Conservation (phyloP, 164 flowering plant species). For the Magnolia sinica region DNA sequence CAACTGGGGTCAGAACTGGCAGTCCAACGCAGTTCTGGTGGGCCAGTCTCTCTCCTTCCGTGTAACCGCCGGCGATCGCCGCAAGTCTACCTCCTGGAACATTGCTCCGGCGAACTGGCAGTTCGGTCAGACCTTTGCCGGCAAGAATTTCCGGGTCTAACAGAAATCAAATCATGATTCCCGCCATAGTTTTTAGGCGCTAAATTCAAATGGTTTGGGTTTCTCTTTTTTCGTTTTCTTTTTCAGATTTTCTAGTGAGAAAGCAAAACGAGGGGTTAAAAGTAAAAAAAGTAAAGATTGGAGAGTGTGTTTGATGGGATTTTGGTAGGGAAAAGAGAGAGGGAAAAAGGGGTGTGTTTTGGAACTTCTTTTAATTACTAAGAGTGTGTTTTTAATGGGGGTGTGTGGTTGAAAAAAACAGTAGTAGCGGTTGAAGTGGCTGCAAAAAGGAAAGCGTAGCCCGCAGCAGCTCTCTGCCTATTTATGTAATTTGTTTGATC, state of each 20-base stretch:
- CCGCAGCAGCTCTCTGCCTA: conserved; percentile 13
- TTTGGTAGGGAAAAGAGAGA: neutral
- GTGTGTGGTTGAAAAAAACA: neutral
- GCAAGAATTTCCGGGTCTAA: conserved; percentile 72
- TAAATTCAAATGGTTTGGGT: conserved; percentile 3
- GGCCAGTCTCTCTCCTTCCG: conserved; percentile 77
- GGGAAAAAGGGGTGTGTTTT: neutral
- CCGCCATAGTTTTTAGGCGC: conserved; percentile 19
- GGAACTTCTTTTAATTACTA: neutral
- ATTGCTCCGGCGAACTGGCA: conserved; percentile 68
- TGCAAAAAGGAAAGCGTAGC: conserved; percentile 16
- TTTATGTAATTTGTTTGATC: neutral
- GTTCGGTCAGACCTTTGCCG: conserved; percentile 71
- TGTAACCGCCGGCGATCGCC: conserved; percentile 65
- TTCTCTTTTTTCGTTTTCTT: neutral
- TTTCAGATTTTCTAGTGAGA: neutral
- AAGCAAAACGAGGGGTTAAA: neutral
- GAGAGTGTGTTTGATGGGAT: neutral
- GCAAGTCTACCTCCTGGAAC: conserved; percentile 68
- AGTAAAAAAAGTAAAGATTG: neutral
- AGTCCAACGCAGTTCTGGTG: conserved; percentile 46
- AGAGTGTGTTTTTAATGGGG: neutral
- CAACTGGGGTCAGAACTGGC: conserved; percentile 92
- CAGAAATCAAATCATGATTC: neutral
- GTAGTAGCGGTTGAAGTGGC: conserved; percentile 16